Evolutionary conservation across 371 early-diverging fungal species (phyloP).

Genomic region (Choanephora cucurbitarum): DNA sequence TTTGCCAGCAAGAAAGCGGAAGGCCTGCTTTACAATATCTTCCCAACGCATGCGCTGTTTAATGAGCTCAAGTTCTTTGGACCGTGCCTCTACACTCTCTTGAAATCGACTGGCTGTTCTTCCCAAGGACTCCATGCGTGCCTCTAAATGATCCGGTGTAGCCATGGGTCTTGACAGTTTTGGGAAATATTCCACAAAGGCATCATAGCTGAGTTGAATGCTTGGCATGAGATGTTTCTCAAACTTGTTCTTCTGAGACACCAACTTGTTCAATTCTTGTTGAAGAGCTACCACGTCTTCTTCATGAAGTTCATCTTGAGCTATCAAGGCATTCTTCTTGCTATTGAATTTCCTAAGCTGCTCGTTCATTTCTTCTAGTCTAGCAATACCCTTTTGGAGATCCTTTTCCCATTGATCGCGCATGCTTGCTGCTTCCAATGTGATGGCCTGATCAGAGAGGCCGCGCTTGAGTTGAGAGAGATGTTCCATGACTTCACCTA

Average conservation of each 20-base stretch:
- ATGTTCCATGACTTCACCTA: conserved; percentile 39
- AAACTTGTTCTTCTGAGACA: conserved; percentile 27
- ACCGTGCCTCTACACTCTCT: conserved; percentile 28
- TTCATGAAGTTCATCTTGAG: conserved; percentile 30
- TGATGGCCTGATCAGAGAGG: conserved; percentile 35
- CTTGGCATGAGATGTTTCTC: conserved; percentile 22
- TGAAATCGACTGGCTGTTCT: conserved; percentile 28
- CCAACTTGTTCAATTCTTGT: conserved; percentile 22
- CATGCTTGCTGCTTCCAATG: conserved; percentile 37
- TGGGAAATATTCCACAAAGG: conserved; percentile 39
- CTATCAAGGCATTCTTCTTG: conserved; percentile 31
- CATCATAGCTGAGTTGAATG: conserved; percentile 37
- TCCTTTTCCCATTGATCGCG: conserved; percentile 36
- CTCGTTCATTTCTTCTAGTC: conserved; percentile 41
- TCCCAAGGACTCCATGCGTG: conserved; percentile 37
- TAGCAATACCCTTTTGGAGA: conserved; percentile 22
- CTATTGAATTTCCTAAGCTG: conserved; percentile 30
- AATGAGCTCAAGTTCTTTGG: conserved; percentile 34
- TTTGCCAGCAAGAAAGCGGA: conserved; percentile 18
- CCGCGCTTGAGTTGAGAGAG: conserved; percentile 34
- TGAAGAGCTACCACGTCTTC: conserved; percentile 27
- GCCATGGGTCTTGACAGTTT: conserved; percentile 40
- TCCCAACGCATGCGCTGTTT: conserved; percentile 32
- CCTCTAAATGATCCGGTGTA: conserved; percentile 48
- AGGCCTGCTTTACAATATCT: conserved; percentile 21